Base-by-base conservation (phyloP, 345 rosid species). In the Microthlaspi erraticum region DNA sequence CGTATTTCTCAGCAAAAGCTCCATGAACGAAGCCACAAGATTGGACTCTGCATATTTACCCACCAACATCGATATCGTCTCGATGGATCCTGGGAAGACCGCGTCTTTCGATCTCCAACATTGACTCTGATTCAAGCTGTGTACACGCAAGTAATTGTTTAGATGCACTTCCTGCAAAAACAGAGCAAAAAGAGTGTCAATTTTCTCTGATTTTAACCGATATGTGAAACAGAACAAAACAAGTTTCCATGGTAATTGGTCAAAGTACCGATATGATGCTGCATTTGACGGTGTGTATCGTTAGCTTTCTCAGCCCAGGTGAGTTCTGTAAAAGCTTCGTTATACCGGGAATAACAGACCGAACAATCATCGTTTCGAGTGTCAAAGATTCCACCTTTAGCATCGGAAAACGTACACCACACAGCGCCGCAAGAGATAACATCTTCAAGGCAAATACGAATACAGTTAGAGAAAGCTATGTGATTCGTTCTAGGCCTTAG, bases 311-410 rank as follows among this genome's bases (percentile, higher is more conserved):
- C 26, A 78, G 72, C 26, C 43, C 45, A 32, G 79, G 68, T 12
- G 77, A 73, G 36, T 73, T 76, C 36, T 37, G 74, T 20, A 83
- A 78, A 26, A 73, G 68, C 54, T 39, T 53, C 13, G 58, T 69
- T 7, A 75, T 66, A 41, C 79, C 82, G 46, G 75, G 80, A 59
- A 63, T 44, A n/a, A 61, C 75, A 74, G 79, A 70, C 46, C 82
- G 62, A 8, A 64, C 50, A 18, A 80, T 50, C 62, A 49, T 36
- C 10, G 79, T 76, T 13, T 70, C 57, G n/a, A 83, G 56, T 8
- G 60, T 73, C 75, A 78, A 66, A 39, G 44, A 14, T 32, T 55
- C 34, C 33, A 73, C 60, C 33, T 69, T 65, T 1, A 69, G 65
- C 20, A 44, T 64, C 19, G 77, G 77, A 17, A 78, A 76, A 19